A percentile compares a stretch with the other conserved stretches of the same genome.
Conservation (phyloP, 2,329 filamentous ascomycete species). For the Pseudopithomyces chartarum region DNA sequence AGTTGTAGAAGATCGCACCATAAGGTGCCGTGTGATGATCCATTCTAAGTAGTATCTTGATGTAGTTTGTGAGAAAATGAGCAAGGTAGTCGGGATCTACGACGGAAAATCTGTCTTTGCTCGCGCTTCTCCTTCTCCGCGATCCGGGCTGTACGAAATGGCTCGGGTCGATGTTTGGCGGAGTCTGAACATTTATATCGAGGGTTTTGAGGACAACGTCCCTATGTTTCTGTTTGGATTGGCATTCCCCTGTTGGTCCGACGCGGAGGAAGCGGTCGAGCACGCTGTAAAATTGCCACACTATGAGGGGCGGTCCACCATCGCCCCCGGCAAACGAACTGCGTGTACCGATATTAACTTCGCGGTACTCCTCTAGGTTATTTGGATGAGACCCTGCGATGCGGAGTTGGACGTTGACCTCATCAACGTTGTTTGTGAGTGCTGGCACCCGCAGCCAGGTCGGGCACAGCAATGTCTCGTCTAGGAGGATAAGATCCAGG, state of each 20-base stretch:
- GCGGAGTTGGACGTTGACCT: constrained; percentile 15
- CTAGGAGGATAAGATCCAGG: constrained; percentile 19
- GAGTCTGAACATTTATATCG: constrained; percentile 19
- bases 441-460: constrained; percentile 18
- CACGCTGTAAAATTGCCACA: constrained; percentile 19
- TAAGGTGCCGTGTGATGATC: constrained; percentile 2
- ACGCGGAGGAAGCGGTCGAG: constrained; percentile 21
- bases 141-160: constrained; percentile 5
- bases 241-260: constrained; percentile 9
- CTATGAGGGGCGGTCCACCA: constrained; percentile 9
- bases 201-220: constrained; percentile 15
- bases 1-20: constrained; percentile 15
- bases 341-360: constrained; percentile 2
- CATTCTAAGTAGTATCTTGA: constrained; percentile 8
- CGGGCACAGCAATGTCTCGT: constrained; percentile 18
- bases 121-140: not conserved
- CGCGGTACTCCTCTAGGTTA: not conserved
- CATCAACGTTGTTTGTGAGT: constrained; percentile 13
- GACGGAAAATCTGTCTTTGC: not conserved
- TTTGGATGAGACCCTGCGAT: constrained; percentile 14
- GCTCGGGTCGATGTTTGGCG: constrained; percentile 1
- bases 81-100: constrained; percentile 12
- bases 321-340: constrained; percentile 7
- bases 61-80: constrained; percentile 3
- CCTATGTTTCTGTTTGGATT: not conserved